Conservation (phyloP, 352 stramenopile genomes). For the Globisporangium nunn region DNA sequence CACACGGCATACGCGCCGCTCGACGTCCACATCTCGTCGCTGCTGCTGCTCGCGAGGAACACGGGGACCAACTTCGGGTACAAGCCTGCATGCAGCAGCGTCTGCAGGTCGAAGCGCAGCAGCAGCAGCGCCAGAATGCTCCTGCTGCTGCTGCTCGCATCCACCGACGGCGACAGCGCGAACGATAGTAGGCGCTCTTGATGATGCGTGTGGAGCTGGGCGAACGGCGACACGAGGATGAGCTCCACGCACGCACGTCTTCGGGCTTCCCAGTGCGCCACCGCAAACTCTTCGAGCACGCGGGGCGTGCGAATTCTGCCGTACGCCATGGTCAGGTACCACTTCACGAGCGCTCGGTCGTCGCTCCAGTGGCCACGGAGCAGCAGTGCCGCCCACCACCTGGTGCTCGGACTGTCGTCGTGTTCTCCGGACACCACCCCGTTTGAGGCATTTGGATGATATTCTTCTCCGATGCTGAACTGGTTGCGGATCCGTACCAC, state of each 20-base stretch:
- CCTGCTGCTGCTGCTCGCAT: background rate
- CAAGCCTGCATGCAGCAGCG: constrained; percentile 33
- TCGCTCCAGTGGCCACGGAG: constrained; percentile 37
- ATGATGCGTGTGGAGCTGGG: constrained; percentile 33
- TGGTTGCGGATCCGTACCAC: constrained; percentile 24
- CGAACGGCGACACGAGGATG: constrained; percentile 55
- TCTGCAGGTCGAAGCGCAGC: constrained; percentile 47
- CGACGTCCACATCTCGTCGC: constrained; percentile 40
- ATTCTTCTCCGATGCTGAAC: constrained; percentile 21
- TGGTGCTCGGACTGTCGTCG: constrained; percentile 1
- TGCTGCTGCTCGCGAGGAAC: constrained; percentile 1
- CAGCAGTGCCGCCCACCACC: constrained; percentile 43
- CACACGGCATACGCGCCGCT: constrained; percentile 58
- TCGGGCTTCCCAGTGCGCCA: constrained; percentile 27
- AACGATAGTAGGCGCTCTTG: constrained; percentile 21
- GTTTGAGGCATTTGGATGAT: no score
- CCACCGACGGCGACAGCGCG: background rate
- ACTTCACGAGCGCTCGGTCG: constrained; percentile 26
- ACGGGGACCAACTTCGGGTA: constrained; percentile 30
- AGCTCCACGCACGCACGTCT: constrained; percentile 33
- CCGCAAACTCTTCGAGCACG: constrained; percentile 31
- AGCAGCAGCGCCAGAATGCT: constrained; percentile 36
- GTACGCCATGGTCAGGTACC: constrained; percentile 49
- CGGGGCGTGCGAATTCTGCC: constrained; percentile 20
- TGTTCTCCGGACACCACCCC: background rate